Percentiles rank a stretch among this genome's conserved stretches.
phyloP scores from a whole-genome alignment of 1,284 basidiomycete genomes.

The Cronartium quercuum region DNA sequence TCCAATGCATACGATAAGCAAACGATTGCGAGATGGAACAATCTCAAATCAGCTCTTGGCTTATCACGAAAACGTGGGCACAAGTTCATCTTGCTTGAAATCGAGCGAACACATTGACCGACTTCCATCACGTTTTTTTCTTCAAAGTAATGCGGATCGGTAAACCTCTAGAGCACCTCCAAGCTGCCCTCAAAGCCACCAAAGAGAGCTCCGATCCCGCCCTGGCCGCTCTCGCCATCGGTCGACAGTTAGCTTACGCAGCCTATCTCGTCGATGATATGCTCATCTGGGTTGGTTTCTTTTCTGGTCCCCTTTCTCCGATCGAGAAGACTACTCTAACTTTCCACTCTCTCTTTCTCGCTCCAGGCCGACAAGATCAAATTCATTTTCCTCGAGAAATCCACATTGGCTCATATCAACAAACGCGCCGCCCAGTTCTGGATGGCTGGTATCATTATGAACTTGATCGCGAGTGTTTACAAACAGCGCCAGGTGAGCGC shows the following conservation, averaged over 20 bases:
- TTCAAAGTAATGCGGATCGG: constrained; percentile 77
- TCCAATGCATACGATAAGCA: constrained; percentile 51
- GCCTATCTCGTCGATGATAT: constrained; percentile 79
- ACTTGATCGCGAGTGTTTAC: constrained; percentile 40
- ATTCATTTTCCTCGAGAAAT: constrained; percentile 52
- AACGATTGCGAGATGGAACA: constrained; percentile 49
- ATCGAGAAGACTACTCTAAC: neutral
- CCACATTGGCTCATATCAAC: constrained; percentile 61
- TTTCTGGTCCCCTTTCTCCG: neutral
- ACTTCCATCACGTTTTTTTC: constrained; percentile 7
- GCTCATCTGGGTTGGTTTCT: constrained; percentile 66
- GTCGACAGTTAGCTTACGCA: constrained; percentile 80
- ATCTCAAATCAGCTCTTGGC: constrained; percentile 51
- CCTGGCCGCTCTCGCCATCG: constrained; percentile 64
- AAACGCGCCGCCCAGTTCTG: constrained; percentile 80
- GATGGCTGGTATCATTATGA: constrained; percentile 67
- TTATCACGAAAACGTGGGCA: constrained; percentile 51
- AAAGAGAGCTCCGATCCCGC: constrained; percentile 51
- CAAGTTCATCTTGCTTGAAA: neutral
- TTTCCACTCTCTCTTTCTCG: constrained; percentile 57
- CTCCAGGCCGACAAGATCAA: constrained; percentile 48
- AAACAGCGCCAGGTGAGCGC: constrained; percentile 15
- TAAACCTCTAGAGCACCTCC: constrained; percentile 89
- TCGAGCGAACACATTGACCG: neutral
- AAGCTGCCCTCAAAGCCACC: constrained; percentile 77